Percentiles rank a stretch among this genome's conserved stretches.
These are phyloP conservation scores for Cladosporium sp. DNA, from an alignment of 2,329 filamentous ascomycete species.

Conservation along the genomic window DNA sequence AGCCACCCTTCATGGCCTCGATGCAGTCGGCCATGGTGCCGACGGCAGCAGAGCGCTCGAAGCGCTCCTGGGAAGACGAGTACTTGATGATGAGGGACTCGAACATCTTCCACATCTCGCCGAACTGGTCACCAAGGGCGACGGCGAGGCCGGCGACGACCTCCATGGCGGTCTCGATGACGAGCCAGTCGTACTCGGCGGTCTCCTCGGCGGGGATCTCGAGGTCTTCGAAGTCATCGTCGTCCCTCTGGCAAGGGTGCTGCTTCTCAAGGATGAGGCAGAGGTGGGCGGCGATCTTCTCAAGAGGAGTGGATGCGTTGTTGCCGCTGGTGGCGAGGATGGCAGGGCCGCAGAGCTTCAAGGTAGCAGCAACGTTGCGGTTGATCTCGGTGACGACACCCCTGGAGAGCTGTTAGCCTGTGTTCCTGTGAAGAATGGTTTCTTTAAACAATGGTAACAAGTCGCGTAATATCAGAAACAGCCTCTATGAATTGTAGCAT, in stretches of 20 bases:
- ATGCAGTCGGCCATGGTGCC: slow-evolving; percentile 90
- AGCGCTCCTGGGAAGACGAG: slow-evolving; percentile 75
- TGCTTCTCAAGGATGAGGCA: slow-evolving; percentile 79
- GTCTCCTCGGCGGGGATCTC: slow-evolving; percentile 65
- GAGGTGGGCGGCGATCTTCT: slow-evolving; percentile 69
- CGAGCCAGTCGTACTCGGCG: slow-evolving; percentile 96
- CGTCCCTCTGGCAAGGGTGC: slow-evolving; percentile 88
- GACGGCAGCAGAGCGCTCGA: slow-evolving; percentile 84
- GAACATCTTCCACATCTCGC: slow-evolving; percentile 91
- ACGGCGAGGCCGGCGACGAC: slow-evolving; percentile 79
- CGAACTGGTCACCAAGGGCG: slow-evolving; percentile 75
- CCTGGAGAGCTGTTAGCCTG: slow-evolving; percentile 46
- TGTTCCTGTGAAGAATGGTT: slow-evolving; percentile 35
- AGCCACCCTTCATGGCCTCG: slow-evolving; percentile 74
- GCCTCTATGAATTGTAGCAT: slow-evolving; percentile 35
- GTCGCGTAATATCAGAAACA: slow-evolving; percentile 45
- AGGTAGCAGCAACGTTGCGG: slow-evolving; percentile 81
- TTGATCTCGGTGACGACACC: slow-evolving; percentile 92
- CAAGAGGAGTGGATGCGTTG: slow-evolving; percentile 41
- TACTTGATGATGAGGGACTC: slow-evolving; percentile 89
- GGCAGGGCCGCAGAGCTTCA: slow-evolving; percentile 86
- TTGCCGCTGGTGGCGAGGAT: slow-evolving; percentile 65
- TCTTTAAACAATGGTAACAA: slow-evolving; percentile 2
- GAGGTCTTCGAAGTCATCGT: slow-evolving; percentile 75
- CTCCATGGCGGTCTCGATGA: slow-evolving; percentile 90